Conservation (phyloP, 495 filamentous ascomycete genomes). For the Penicillium canescens region DNA sequence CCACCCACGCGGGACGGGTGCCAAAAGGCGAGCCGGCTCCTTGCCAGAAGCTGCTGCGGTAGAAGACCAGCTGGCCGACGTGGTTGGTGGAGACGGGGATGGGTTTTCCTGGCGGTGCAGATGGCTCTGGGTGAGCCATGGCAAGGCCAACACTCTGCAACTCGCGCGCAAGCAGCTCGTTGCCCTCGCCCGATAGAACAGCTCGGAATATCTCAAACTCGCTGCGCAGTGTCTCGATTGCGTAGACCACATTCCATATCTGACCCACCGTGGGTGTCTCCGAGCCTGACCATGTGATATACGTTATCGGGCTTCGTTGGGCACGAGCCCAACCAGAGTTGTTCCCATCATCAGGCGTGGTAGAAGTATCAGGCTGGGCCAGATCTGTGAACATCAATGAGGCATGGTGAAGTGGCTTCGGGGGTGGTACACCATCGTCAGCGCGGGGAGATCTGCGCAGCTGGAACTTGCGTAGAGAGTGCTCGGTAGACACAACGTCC, state of each 20-base stretch:
- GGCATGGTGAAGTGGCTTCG: conserved; percentile 25
- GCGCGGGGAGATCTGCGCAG: conserved; percentile 16
- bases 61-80: conserved; percentile 17
- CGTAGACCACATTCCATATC: conserved; percentile 57
- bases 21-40: conserved; percentile 24
- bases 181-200: conserved; percentile 12
- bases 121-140: conserved; percentile 16
- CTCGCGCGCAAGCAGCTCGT: conserved; percentile 13
- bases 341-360: conserved; percentile 22
- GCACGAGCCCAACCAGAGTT: conserved; percentile 43
- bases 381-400: conserved; percentile 23
- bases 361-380: conserved; percentile 7
- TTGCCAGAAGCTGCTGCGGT: conserved; percentile 26
- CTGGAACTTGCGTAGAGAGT: conserved; percentile 17
- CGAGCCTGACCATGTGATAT: conserved; percentile 30
- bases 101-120: conserved; percentile 24
- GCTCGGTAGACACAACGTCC: conserved; percentile 16
- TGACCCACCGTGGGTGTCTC: conserved; percentile 49
- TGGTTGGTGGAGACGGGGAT: conserved; percentile 11
- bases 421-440: conserved; percentile 21
- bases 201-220: conserved; percentile 21
- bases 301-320: conserved; percentile 28
- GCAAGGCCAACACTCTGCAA: conserved; percentile 23
- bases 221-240: conserved; percentile 31
- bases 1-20: conserved; percentile 20